Conservation (phyloP, 2,329 filamentous ascomycete genomes). For the Pseudocercospora eumusae region DNA sequence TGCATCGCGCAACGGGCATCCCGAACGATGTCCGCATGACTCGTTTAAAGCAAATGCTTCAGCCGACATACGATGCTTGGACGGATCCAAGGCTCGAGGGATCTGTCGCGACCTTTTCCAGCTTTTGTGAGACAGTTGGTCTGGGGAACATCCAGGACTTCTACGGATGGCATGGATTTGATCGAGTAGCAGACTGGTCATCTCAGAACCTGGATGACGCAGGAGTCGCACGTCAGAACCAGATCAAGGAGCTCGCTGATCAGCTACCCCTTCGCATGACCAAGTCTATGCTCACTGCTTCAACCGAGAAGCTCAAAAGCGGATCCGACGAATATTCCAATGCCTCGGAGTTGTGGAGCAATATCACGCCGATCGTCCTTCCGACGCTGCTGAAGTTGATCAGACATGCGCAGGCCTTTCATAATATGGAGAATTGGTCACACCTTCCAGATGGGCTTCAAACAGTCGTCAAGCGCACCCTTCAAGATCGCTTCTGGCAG, state of each 20-base stretch:
- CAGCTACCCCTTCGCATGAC: constrained; percentile 79
- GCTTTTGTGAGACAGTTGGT: constrained; percentile 77
- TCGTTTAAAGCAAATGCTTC: constrained; percentile 74
- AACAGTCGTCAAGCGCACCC: constrained; percentile 73
- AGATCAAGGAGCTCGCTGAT: constrained; percentile 74
- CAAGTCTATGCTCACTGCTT: constrained; percentile 88
- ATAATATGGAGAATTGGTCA: constrained; percentile 82
- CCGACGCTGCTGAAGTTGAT: constrained; percentile 82
- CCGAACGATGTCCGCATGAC: constrained; percentile 69
- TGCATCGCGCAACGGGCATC: constrained; percentile 77
- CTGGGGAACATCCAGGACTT: constrained; percentile 81
- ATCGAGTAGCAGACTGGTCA: constrained; percentile 81
- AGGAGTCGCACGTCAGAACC: constrained; percentile 74
- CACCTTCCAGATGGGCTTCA: constrained; percentile 74
- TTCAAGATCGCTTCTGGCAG: constrained; percentile 98
- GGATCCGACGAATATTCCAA: constrained; percentile 71
- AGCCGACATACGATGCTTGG: constrained; percentile 82
- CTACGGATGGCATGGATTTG: constrained; percentile 69
- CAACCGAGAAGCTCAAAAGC: constrained; percentile 83
- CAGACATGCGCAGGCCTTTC: constrained; percentile 86
- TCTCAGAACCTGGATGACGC: constrained; percentile 73
- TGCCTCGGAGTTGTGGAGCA: constrained; percentile 80
- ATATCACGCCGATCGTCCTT: constrained; percentile 78
- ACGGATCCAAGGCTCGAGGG: constrained; percentile 67
- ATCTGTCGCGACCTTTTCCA: constrained; percentile 70